Base-by-base conservation (phyloP, 345 rosid genomes). In the Eutrema yunnanense region DNA sequence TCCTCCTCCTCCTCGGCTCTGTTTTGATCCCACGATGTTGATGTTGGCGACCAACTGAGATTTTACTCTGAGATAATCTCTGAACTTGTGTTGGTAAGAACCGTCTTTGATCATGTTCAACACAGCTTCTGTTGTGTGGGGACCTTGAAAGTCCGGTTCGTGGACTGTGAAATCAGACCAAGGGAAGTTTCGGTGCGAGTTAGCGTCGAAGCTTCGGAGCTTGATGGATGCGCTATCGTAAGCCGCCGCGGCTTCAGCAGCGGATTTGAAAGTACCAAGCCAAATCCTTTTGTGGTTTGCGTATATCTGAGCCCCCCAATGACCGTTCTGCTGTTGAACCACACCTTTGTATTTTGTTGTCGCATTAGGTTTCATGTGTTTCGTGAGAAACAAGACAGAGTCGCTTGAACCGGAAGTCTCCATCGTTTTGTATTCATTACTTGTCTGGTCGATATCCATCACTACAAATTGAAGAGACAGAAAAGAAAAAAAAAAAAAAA, bases 251-350 rank as follows among this genome's bases (percentile, higher is more conserved):
- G 95, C 95, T 59, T 86, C 91, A 22, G 44, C 68, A 38, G 73
- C 84, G 4, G 84, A 68, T 66, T 84, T 86, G 69, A 89, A 89
- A 32, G 96, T 89, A 0, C 92, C 96, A 0, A 89, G 86, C 90
- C 96, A 89, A 19, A 86, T 81, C 47, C 89, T 78, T 10, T 58
- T 51, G 62, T 82, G 85, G 37, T 86, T 80, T 33, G 82, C 81
- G 53, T 87, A 87, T 53, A 87, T 87, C 78, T 87, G 96, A 27
- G 88, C 86, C 0, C 92, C 96, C 88, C 88, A 89, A 27, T 80
- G 77, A 14, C 92, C 92, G 36, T 84, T 83, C 65, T 67, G 83
- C 5, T 83, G 89, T 0, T 80, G 81, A 16, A 86, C 84, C 3
- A 87, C 86, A 3, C 90, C 96, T 82, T 84, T 86, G 71, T 74